Percentiles rank a stretch among this genome's conserved stretches.
Evolutionary conservation across 2,329 filamentous ascomycete species (phyloP).

Genomic region (Exophiala spinifera): DNA sequence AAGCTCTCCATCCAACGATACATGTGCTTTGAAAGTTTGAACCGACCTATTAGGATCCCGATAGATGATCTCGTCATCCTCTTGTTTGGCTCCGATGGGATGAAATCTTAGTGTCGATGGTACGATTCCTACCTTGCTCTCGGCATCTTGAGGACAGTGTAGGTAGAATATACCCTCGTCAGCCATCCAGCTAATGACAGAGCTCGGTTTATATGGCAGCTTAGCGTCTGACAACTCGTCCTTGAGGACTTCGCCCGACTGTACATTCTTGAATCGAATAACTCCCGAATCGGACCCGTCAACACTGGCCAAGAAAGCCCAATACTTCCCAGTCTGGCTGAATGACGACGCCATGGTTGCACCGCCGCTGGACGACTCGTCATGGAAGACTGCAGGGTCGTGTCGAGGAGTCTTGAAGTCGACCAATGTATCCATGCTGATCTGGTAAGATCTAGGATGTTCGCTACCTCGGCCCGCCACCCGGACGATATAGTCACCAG

Average conservation of each 20-base stretch:
- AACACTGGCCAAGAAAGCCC: conserved; percentile 12
- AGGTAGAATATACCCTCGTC: conserved; percentile 9
- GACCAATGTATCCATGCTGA: not conserved
- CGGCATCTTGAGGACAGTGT: not conserved
- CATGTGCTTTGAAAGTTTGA: conserved; percentile 2
- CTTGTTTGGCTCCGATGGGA: no score
- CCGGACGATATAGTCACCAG: conserved; percentile 2
- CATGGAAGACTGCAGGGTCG: no score
- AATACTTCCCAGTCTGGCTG: conserved; percentile 5
- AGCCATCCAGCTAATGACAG: conserved; percentile 1
- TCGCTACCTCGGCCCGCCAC: not conserved
- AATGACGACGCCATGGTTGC: not conserved
- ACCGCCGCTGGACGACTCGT: no score
- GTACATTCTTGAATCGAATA: conserved; percentile 5
- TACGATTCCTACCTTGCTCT: not conserved
- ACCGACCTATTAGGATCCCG: no score
- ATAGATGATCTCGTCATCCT: no score
- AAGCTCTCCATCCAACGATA: not conserved
- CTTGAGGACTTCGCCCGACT: not conserved
- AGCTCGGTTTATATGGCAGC: not conserved
- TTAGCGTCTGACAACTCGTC: no score
- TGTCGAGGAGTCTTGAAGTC: no score
- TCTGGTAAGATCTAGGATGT: not conserved
- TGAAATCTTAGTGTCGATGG: no score
- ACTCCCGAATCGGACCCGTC: conserved; percentile 8